phyloP scores from a whole-genome alignment of 805 yeast species.

The Teunomyces tritomae region DNA sequence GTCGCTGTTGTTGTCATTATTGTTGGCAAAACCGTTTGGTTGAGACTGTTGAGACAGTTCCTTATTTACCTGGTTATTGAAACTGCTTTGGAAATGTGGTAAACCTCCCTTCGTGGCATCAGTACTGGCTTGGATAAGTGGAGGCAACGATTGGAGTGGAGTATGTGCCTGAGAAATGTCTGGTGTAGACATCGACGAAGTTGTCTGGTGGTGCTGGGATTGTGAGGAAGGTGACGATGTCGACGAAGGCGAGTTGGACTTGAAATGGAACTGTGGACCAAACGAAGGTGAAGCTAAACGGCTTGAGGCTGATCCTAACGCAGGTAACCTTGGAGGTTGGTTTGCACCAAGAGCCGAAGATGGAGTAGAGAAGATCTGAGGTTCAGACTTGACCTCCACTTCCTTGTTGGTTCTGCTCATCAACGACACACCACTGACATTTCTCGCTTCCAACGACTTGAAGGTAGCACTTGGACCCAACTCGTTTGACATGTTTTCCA shows the following conservation, averaged over 20 bases:
- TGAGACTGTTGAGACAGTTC: slow-evolving; percentile 8
- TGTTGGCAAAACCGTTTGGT: slow-evolving; percentile 4
- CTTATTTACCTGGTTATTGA: slow-evolving; percentile 8
- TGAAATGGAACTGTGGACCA: slow-evolving; percentile 41
- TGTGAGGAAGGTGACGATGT: slow-evolving; percentile 1
- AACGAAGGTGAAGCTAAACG: slow-evolving; percentile 42
- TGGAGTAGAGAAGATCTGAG: slow-evolving; percentile 31
- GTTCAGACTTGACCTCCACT: slow-evolving; percentile 5
- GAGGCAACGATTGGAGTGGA: slow-evolving; percentile 24
- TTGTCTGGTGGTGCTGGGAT: slow-evolving; percentile 7
- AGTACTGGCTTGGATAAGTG: slow-evolving; percentile 22
- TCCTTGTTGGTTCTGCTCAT: slow-evolving; percentile 23
- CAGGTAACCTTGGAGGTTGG: slow-evolving; percentile 31
- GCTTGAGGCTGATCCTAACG: slow-evolving; percentile 20
- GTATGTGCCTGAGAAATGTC: slow-evolving; percentile 24
- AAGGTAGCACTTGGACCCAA: slow-evolving; percentile 45
- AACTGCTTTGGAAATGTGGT: slow-evolving; percentile 25
- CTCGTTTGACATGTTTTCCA: slow-evolving; percentile 43
- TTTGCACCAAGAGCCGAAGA: slow-evolving; percentile 31
- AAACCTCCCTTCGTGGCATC: slow-evolving; percentile 16
- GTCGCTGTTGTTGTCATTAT: slow-evolving; percentile 7
- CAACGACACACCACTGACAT: slow-evolving; percentile 29
- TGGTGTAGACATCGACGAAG: slow-evolving; percentile 7
- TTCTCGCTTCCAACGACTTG: slow-evolving; percentile 17
- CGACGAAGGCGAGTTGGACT: neutral